Evolutionary conservation across 768 basidiomycete genomes (phyloP).

Genomic region (Lentinula guzmanii): DNA sequence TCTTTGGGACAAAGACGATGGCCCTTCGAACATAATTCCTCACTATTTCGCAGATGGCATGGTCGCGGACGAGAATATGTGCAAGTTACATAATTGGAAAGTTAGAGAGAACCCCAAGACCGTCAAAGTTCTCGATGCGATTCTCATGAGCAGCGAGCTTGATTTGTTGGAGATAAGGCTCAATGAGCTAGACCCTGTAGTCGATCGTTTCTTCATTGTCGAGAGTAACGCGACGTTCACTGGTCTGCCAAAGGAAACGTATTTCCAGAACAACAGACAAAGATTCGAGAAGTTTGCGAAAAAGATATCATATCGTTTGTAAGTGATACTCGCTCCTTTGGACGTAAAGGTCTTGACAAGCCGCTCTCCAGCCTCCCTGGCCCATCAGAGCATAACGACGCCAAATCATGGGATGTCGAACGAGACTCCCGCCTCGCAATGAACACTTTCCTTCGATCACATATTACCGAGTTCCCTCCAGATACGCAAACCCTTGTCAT

Average conservation of each 20-base stretch:
- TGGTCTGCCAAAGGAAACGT: slow-evolving; percentile 47
- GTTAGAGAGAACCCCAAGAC: slow-evolving; percentile 23
- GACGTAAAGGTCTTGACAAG: neutral
- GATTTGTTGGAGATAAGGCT: slow-evolving; percentile 60
- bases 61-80: slow-evolving; percentile 34
- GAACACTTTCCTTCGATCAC: slow-evolving; percentile 36
- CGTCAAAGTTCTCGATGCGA: slow-evolving; percentile 48
- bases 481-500: slow-evolving; percentile 38
- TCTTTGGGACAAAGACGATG: slow-evolving; percentile 51
- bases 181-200: slow-evolving; percentile 51
- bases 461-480: slow-evolving; percentile 25
- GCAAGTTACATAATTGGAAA: slow-evolving; percentile 52
- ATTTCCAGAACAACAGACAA: slow-evolving; percentile 38
- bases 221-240: slow-evolving; percentile 61
- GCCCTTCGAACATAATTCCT: slow-evolving; percentile 38
- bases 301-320: slow-evolving; percentile 50
- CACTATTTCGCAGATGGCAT: slow-evolving; percentile 56
- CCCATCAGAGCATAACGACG: slow-evolving; percentile 30
- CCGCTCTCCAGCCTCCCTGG: slow-evolving; percentile 34
- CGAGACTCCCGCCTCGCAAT: slow-evolving; percentile 40
- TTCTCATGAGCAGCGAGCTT: slow-evolving; percentile 58
- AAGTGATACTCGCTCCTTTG: slow-evolving; percentile 13
- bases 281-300: slow-evolving; percentile 44
- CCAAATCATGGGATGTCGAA: slow-evolving; percentile 48
- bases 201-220: slow-evolving; percentile 55